A percentile compares a stretch with the other conserved stretches of the same genome.
Conservation (phyloP, 1,139 yeast genomes). For the Pichia norvegensis region DNA sequence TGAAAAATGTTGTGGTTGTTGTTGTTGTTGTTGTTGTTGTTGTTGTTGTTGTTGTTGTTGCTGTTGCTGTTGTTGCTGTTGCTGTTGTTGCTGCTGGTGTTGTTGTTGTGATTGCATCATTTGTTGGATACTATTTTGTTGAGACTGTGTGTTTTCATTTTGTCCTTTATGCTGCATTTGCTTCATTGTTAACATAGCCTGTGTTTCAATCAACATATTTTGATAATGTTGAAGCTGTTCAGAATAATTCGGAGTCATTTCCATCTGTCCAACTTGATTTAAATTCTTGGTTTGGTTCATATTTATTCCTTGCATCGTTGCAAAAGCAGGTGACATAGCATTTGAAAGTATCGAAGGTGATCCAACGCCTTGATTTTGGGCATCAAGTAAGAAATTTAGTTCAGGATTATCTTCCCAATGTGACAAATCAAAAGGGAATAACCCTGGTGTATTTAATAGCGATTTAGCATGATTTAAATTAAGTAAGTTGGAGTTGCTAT, state of each 20-base stretch:
- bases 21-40: background rate
- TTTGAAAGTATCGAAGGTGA: constrained; percentile 15
- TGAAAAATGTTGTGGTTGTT: background rate
- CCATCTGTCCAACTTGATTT: constrained; percentile 7
- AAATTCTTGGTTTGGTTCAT: background rate
- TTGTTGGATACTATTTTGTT: background rate
- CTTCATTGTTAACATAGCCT: constrained; percentile 16
- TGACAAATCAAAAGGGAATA: constrained; percentile 23
- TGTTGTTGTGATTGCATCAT: background rate
- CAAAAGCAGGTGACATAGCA: constrained; percentile 18
- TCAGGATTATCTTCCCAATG: constrained; percentile 25
- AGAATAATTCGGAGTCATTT: constrained; percentile 25
- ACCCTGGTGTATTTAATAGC: constrained; percentile 3
- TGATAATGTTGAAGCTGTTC: constrained; percentile 28
- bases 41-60: background rate
- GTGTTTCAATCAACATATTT: constrained; percentile 25
- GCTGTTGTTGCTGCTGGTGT: background rate
- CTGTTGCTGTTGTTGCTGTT: constrained; percentile 1
- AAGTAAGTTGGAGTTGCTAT: background rate
- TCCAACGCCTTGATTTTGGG: constrained; percentile 14
- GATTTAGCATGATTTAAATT: background rate
- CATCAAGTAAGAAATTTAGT: constrained; percentile 22
- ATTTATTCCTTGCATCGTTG: background rate
- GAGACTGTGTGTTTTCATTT: background rate
- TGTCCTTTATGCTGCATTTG: constrained; percentile 11